Conservation (phyloP, 2,329 filamentous ascomycete species). For the Aspergillus terreus region DNA sequence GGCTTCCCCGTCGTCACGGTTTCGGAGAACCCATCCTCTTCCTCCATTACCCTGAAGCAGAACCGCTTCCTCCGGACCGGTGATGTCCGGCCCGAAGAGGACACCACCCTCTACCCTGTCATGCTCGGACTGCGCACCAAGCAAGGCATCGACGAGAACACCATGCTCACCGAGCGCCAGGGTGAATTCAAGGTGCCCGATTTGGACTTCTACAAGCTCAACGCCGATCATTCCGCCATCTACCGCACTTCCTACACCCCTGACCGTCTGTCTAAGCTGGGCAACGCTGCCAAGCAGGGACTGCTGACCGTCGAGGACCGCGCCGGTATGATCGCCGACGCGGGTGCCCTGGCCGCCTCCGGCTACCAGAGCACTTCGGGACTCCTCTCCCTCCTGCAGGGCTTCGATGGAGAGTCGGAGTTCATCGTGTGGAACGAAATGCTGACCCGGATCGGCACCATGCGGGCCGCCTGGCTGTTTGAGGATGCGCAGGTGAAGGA, state of each 20-base stretch:
- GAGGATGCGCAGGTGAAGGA: slow-evolving; percentile 69
- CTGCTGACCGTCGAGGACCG: slow-evolving; percentile 84
- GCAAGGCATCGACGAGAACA: slow-evolving; percentile 72
- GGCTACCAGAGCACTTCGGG: slow-evolving; percentile 94
- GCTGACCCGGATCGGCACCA: slow-evolving; percentile 68
- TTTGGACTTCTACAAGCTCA: slow-evolving; percentile 91
- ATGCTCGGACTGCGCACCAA: slow-evolving; percentile 83
- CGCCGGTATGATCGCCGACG: slow-evolving; percentile 91
- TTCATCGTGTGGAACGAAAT: slow-evolving; percentile 97
- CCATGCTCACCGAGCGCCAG: slow-evolving; percentile 71
- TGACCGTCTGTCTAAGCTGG: slow-evolving; percentile 80
- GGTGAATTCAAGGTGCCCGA: slow-evolving; percentile 71
- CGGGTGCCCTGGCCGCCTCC: slow-evolving; percentile 80
- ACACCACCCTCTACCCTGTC: slow-evolving; percentile 81
- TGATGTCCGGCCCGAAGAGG: slow-evolving; percentile 90
- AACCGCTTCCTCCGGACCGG: slow-evolving; percentile 91
- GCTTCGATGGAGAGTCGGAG: slow-evolving; percentile 75
- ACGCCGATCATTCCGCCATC: slow-evolving; percentile 88
- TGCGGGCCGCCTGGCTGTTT: slow-evolving; percentile 84
- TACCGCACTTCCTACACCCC: slow-evolving; percentile 87
- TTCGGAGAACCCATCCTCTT: slow-evolving; percentile 66
- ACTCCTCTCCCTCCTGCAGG: slow-evolving; percentile 77
- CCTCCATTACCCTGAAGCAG: slow-evolving; percentile 81
- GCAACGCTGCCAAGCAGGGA: slow-evolving; percentile 75
- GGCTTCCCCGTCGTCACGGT: slow-evolving; percentile 90